Conservation (phyloP, 257 asterid species). For the Fraxinus cuspidata region DNA sequence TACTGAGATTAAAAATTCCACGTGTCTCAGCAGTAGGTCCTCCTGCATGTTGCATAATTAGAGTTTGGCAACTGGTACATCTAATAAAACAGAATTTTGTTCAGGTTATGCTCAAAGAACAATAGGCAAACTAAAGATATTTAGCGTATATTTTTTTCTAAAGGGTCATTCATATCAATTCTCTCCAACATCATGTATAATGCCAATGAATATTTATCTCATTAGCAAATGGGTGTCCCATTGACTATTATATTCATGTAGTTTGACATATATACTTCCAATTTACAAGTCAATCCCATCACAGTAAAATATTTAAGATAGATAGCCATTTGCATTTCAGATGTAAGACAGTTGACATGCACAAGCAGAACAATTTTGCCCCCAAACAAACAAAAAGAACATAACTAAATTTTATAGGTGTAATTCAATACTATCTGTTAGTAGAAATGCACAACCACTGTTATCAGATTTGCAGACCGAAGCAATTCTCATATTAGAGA, state of each 20-base stretch:
- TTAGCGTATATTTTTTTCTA: neutral
- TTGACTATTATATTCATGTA: slow-evolving; percentile 8
- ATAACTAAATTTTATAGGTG: neutral
- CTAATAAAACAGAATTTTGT: slow-evolving; percentile 5
- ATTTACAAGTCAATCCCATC: neutral
- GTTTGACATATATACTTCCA: neutral
- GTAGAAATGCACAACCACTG: neutral
- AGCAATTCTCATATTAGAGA: neutral
- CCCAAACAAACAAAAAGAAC: neutral
- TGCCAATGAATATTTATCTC: slow-evolving; percentile 11
- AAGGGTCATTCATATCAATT: neutral
- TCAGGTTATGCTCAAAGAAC: neutral
- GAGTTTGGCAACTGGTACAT: neutral
- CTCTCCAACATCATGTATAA: neutral
- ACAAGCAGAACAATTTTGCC: neutral
- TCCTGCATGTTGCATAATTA: slow-evolving; percentile 45
- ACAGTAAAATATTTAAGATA: neutral
- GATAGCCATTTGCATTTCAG: neutral
- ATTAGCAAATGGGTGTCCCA: neutral
- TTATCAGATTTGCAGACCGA: neutral
- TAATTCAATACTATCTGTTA: neutral
- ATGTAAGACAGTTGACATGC: neutral
- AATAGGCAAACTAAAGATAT: neutral
- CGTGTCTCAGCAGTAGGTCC: slow-evolving; percentile 98
- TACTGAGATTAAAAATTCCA: slow-evolving; percentile 68